Base-by-base conservation (phyloP, 257 asterid genomes). In the Prunella vulgaris region DNA sequence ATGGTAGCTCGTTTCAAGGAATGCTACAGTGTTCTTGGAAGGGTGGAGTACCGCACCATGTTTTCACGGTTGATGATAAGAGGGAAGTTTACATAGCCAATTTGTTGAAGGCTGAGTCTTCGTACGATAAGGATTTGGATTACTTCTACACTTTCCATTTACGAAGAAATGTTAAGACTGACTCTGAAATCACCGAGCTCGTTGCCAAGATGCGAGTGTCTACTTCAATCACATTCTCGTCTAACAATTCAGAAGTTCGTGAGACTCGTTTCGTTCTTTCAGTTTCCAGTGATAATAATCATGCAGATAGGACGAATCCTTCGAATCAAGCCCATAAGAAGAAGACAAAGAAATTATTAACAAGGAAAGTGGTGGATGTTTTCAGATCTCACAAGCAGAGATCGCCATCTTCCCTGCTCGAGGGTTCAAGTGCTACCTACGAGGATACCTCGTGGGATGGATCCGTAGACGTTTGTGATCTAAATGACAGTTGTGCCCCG, bases 191-290 rank as follows among this genome's bases (percentile, higher is more conserved):
- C 71, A 70, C 2, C 1, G 84, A 77, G 2, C 68, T 51, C 72
- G 79, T 88, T 53, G 97, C 92, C 60, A 81, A 73, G 75, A 93
- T 93, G 97, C 78, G 75, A 25, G 98, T 93, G 42, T 87, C 92
- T 25, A 88, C 88, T 64, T 90, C 87, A 8, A 72, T 83, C 71
- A 69, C 84, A 8, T 79, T 83, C n/a, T 65, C 85, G 63, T 75
- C 82, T 4, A 78, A 78, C 65, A 81, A 80, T 59, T 77, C 81
- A 0, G 92, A 85, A 68, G 73, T 84, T 20, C 70, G 64, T 56
- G 97, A 93, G 83, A 90, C 87, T 7, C 80, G 60, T 12, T 93
- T 88, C 70, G 78, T 93, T 69, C 77, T 90, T 60, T 87, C 84
- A 14, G 84, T 80, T 53, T 78, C 78, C 28, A 72, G 51, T 32